Percentiles rank a stretch among this genome's conserved stretches.
Conservation (phyloP, 2,329 filamentous ascomycete genomes). For the Chalaropsis thielavioides region DNA sequence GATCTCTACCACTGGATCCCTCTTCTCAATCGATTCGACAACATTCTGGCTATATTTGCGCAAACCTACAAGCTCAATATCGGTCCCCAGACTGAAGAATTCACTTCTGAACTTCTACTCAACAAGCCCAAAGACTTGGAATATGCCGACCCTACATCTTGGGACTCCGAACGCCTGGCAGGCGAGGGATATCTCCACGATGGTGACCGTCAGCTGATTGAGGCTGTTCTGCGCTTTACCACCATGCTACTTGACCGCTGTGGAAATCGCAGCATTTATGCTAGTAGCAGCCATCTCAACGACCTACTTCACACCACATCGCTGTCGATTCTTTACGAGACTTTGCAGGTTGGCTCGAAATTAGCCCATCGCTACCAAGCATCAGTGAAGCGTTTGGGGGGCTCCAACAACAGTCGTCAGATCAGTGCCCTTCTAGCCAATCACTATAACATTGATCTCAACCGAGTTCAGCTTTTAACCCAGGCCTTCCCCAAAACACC, state of each 20-base stretch:
- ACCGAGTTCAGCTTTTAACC: conserved; percentile 72
- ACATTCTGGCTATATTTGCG: conserved; percentile 69
- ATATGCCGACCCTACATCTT: conserved; percentile 27
- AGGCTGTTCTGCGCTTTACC: conserved; percentile 72
- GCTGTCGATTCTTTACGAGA: conserved; percentile 59
- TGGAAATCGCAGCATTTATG: conserved; percentile 90
- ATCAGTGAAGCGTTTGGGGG: conserved; percentile 60
- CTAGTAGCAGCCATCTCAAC: conserved; percentile 79
- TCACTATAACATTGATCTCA: conserved; percentile 68
- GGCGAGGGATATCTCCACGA: conserved; percentile 53
- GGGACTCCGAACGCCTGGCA: conserved; percentile 32
- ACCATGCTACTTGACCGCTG: conserved; percentile 83
- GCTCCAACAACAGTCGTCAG: conserved; percentile 37
- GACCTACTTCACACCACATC: conserved; percentile 80
- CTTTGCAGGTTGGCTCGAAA: conserved; percentile 68
- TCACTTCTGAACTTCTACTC: conserved; percentile 50
- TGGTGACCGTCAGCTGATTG: conserved; percentile 67
- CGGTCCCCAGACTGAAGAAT: conserved; percentile 67
- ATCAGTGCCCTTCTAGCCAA: conserved; percentile 65
- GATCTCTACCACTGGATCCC: conserved; percentile 98
- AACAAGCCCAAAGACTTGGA: conserved; percentile 40
- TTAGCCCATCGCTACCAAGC: conserved; percentile 87
- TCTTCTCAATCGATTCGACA: conserved; percentile 83
- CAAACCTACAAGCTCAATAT: conserved; percentile 64
- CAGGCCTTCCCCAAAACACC: conserved; percentile 66